A percentile compares a stretch with the other conserved stretches of the same genome.
Conservation (phyloP, 495 filamentous ascomycete species). For the Xylaria grammica region DNA sequence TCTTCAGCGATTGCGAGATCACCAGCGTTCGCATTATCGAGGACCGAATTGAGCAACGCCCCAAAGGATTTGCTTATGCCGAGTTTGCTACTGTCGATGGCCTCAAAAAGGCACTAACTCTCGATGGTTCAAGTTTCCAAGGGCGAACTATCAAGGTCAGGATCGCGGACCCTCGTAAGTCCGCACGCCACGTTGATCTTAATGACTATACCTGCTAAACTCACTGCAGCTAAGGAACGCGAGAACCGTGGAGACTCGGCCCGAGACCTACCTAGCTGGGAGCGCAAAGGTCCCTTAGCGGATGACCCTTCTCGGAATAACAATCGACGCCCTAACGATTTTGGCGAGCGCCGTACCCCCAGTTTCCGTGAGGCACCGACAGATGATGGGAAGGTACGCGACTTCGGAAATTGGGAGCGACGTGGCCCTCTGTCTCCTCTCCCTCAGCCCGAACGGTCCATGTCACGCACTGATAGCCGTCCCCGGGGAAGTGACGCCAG, state of each 20-base stretch:
- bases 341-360: conserved; percentile 46
- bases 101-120: conserved; percentile 85
- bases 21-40: conserved; percentile 93
- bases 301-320: conserved; percentile 64
- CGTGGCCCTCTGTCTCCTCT: conserved; percentile 86
- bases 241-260: conserved; percentile 55
- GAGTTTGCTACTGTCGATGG: conserved; percentile 90
- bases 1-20: conserved; percentile 83
- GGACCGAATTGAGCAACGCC: conserved; percentile 86
- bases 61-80: conserved; percentile 98
- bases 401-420: conserved; percentile 93
- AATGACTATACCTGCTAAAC: conserved; percentile 32
- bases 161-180: conserved; percentile 55
- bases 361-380: conserved; percentile 43
- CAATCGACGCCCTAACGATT: conserved; percentile 52
- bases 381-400: conserved; percentile 82
- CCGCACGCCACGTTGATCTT: neutral
- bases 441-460: conserved; percentile 57
- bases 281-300: conserved; percentile 86
- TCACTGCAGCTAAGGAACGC: conserved; percentile 70
- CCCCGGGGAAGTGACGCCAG: conserved; percentile 68
- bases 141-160: conserved; percentile 86
- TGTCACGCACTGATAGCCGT: conserved; percentile 70
- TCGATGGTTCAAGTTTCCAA: conserved; percentile 78
- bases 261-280: conserved; percentile 80